A percentile compares a stretch with the other conserved stretches of the same genome.
Conservation (phyloP, 257 asterid species). For the Datura wrightii region DNA sequence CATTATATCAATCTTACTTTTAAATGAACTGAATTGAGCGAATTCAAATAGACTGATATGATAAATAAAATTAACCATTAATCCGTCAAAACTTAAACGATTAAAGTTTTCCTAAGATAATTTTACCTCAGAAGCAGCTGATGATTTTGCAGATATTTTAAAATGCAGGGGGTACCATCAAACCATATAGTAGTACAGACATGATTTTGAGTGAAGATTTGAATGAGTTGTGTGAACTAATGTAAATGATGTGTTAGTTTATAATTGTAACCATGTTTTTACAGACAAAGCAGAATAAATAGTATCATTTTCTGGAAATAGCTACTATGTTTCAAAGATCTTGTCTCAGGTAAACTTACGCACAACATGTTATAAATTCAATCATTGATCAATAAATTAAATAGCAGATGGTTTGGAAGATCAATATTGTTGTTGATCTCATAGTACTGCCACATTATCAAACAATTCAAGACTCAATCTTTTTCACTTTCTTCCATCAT, state of each 20-base stretch:
- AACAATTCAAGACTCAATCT: too few species aligned
- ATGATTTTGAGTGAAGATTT: constrained; percentile 24
- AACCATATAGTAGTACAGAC: background rate
- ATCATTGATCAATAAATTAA: constrained; percentile 4
- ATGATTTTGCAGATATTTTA: background rate
- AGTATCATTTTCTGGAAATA: background rate
- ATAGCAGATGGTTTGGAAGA: background rate
- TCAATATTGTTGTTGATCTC: background rate
- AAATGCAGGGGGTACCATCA: background rate
- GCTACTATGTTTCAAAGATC: background rate
- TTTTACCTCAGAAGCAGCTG: background rate
- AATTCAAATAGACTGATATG: background rate
- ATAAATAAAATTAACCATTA: background rate
- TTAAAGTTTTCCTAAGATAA: background rate
- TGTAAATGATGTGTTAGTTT: background rate
- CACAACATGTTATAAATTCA: constrained; percentile 8
- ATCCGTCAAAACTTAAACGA: background rate
- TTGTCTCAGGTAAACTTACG: constrained; percentile 14
- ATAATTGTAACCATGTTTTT: background rate
- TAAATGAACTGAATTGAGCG: background rate
- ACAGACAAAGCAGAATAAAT: constrained; percentile 5
- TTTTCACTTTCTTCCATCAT: too few species aligned
- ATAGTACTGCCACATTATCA: background rate
- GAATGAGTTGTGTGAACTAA: constrained; percentile 21
- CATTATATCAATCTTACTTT: background rate